Conservation (phyloP, 106 monocot species). For the Allium fistulosum region DNA sequence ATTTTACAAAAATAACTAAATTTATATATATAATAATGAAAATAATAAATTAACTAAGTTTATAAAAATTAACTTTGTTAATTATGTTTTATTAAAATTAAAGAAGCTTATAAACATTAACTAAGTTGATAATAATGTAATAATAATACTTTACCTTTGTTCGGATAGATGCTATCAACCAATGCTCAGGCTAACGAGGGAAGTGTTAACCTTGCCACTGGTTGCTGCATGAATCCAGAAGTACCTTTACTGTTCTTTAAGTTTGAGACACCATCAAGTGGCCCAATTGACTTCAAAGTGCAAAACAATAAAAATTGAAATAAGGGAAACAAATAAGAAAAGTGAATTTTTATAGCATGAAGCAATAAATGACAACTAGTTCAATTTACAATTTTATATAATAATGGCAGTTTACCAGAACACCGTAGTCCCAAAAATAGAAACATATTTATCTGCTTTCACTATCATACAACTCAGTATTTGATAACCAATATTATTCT, state of each 20-base stretch:
- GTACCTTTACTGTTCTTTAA: conserved; percentile 16
- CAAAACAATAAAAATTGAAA: background rate
- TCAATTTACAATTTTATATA: background rate
- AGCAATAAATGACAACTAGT: background rate
- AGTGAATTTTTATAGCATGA: too few species aligned
- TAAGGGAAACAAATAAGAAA: too few species aligned
- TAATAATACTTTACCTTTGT: too few species aligned
- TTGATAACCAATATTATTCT: too few species aligned
- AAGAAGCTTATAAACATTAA: too few species aligned
- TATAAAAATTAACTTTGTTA: too few species aligned
- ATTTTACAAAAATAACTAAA: too few species aligned
- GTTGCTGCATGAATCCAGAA: conserved; percentile 25
- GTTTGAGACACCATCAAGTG: conserved; percentile 10
- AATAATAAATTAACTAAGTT: too few species aligned
- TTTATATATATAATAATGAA: too few species aligned
- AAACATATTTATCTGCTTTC: background rate
- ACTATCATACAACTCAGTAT: background rate
- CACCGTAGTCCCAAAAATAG: background rate
- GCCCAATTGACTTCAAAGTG: conserved; percentile 27
- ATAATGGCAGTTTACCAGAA: background rate
- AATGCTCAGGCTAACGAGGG: conserved; percentile 30
- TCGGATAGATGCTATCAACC: background rate
- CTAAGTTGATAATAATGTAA: too few species aligned
- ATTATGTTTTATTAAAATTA: too few species aligned
- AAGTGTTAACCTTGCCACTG: conserved; percentile 35